These are phyloP conservation scores for Wallacemonas sp. DNA, from an alignment of 208 protist genomes.

Conservation along the genomic window DNA sequence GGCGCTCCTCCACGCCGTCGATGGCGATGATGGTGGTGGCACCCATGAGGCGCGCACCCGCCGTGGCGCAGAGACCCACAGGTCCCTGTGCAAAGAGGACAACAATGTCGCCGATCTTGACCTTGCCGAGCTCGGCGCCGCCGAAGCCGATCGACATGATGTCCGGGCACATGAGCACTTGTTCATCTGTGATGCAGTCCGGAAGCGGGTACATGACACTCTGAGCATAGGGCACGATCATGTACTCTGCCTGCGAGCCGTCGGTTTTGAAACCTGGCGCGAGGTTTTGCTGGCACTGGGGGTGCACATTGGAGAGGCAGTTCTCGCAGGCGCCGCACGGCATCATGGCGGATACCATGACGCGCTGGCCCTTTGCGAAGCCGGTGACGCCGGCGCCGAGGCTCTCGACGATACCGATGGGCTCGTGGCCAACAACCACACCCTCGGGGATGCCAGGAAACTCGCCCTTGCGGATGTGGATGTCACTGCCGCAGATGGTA, in stretches of 20 bases:
- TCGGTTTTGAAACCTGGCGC: constrained; percentile 27
- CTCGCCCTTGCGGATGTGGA: constrained; percentile 39
- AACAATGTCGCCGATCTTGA: constrained; percentile 35
- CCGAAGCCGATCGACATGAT: constrained; percentile 34
- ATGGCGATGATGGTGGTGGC: constrained; percentile 34
- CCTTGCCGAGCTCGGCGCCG: constrained; percentile 25
- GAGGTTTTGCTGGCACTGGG: constrained; percentile 23
- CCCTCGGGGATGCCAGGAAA: constrained; percentile 23
- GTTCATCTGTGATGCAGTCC: constrained; percentile 30
- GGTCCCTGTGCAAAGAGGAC: constrained; percentile 39
- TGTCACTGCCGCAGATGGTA: constrained; percentile 39
- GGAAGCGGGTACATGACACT: constrained; percentile 24
- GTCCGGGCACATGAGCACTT: constrained; percentile 38
- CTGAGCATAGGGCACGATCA: constrained; percentile 28
- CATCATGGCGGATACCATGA: constrained; percentile 29
- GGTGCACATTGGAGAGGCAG: constrained; percentile 20
- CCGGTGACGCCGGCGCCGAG: constrained; percentile 28
- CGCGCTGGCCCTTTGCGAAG: constrained; percentile 35
- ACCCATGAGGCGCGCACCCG: constrained; percentile 29
- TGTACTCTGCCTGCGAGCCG: constrained; percentile 39
- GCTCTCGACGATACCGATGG: constrained; percentile 31
- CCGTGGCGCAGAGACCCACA: constrained; percentile 33
- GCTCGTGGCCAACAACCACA: constrained; percentile 36
- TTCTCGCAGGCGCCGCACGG: constrained; percentile 31
- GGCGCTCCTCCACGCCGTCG: constrained; percentile 29